Evolutionary conservation across 2,329 filamentous ascomycete species (phyloP).

Genomic region (Sporothrix sp.): DNA sequence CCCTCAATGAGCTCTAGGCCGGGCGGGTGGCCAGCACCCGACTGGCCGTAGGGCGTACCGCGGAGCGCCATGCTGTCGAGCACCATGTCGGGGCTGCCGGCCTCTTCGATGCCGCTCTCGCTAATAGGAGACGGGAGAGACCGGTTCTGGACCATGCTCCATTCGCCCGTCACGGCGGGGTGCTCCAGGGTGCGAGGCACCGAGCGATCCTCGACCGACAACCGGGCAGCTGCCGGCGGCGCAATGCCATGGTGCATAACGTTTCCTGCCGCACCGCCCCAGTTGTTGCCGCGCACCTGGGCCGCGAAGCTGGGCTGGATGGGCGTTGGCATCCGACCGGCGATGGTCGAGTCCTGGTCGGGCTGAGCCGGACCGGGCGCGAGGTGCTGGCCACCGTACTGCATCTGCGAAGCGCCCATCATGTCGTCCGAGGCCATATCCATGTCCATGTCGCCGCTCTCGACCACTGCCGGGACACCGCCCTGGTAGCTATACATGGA

Average conservation of each 20-base stretch:
- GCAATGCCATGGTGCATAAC: slow-evolving; percentile 18
- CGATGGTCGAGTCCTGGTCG: slow-evolving; percentile 26
- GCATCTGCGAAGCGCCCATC: not conserved
- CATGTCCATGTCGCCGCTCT: slow-evolving; percentile 34
- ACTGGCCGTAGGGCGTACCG: not conserved
- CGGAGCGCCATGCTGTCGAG: slow-evolving; percentile 25
- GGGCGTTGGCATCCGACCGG: slow-evolving; percentile 47
- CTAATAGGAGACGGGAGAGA: slow-evolving; percentile 52
- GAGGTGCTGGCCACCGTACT: slow-evolving; percentile 17
- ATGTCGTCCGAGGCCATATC: slow-evolving; percentile 40
- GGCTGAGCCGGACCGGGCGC: slow-evolving; percentile 25
- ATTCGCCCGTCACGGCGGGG: slow-evolving; percentile 30
- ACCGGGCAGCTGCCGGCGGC: not conserved
- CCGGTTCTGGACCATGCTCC: slow-evolving; percentile 43
- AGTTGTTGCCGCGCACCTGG: slow-evolving; percentile 44
- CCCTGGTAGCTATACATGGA: slow-evolving; percentile 22
- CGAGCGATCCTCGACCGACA: slow-evolving; percentile 26
- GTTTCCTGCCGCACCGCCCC: slow-evolving; percentile 31
- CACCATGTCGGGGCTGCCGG: slow-evolving; percentile 31
- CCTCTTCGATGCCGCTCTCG: slow-evolving; percentile 41
- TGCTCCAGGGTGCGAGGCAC: slow-evolving; percentile 40
- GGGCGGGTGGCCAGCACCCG: not conserved
- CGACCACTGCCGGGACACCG: slow-evolving; percentile 10
- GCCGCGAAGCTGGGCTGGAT: slow-evolving; percentile 49
- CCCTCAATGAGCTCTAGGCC: slow-evolving; percentile 20